phyloP scores from a whole-genome alignment of 31 red algal genomes.

The Porphyra umbilicalis region DNA sequence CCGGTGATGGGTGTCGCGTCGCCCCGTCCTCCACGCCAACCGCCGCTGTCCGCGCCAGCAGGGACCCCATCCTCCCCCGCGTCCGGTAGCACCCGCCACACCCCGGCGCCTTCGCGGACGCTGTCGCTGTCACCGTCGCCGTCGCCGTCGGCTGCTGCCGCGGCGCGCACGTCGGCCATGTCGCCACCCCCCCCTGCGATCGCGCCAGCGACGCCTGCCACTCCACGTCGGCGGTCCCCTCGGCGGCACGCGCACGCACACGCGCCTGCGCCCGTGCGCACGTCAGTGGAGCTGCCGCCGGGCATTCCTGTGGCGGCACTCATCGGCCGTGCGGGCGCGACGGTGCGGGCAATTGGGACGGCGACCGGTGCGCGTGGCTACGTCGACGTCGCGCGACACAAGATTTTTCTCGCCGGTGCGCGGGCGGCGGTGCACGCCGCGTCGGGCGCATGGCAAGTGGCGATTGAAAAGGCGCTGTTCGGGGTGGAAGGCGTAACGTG shows the following conservation, averaged over 20 bases:
- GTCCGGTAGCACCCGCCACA: too few relatives aligned
- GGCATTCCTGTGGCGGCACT: not conserved
- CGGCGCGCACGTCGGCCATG: not conserved
- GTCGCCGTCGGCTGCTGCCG: too few relatives aligned
- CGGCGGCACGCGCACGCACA: not conserved
- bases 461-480: not conserved
- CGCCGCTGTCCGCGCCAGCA: too few relatives aligned
- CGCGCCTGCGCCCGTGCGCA: not conserved
- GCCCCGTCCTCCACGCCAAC: too few relatives aligned
- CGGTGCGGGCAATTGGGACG: not conserved
- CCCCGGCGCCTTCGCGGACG: too few relatives aligned
- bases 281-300: not conserved
- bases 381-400: not conserved
- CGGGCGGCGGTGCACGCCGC: not conserved
- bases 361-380: not conserved
- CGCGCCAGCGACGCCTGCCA: not conserved
- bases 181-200: not conserved
- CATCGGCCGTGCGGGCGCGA: not conserved
- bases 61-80: too few relatives aligned
- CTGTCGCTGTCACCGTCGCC: too few relatives aligned
- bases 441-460: not conserved
- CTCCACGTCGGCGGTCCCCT: not conserved
- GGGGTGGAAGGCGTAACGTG: not conserved
- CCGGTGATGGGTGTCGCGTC: too few relatives aligned
- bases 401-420: not conserved